phyloP scores from a whole-genome alignment of 2,329 filamentous ascomycete genomes.

The Anisogramma anomala region DNA sequence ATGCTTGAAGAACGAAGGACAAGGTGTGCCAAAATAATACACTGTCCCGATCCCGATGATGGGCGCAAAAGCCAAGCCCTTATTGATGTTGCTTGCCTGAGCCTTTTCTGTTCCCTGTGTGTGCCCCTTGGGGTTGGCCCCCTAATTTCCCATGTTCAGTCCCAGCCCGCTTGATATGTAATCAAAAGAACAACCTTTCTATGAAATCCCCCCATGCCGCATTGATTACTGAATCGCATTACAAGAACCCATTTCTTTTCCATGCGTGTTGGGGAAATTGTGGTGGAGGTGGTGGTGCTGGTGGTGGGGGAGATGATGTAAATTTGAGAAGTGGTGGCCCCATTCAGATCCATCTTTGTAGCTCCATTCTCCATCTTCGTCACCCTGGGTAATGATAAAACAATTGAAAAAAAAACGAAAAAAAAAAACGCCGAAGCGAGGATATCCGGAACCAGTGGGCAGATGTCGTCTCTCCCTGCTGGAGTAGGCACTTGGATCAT shows the following conservation, averaged over 20 bases:
- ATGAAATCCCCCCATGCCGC: too few species aligned
- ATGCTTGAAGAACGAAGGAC: too few species aligned
- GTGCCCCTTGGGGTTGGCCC: too few species aligned
- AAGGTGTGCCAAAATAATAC: too few species aligned
- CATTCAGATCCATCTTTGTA: conserved; percentile 8
- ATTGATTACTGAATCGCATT: not conserved
- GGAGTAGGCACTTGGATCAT: not conserved
- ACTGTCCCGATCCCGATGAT: too few species aligned
- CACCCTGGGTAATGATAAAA: not conserved
- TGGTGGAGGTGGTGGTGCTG: not conserved
- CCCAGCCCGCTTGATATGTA: too few species aligned
- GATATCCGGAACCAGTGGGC: not conserved
- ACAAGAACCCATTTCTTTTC: not conserved
- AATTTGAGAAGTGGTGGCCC: conserved; percentile 1
- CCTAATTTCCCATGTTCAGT: too few species aligned
- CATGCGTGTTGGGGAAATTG: not conserved
- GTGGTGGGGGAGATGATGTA: not conserved
- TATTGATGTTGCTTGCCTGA: too few species aligned
- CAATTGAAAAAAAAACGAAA: not conserved
- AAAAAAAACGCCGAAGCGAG: not conserved
- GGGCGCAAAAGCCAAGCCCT: too few species aligned
- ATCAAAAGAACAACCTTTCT: not conserved
- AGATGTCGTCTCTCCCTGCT: conserved; percentile 1
- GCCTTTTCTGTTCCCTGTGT: too few species aligned
- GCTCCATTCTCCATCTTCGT: conserved; percentile 12